A percentile compares a stretch with the other conserved stretches of the same genome.
Evolutionary conservation across 805 yeast genomes (phyloP).

Genomic region (Wickerhamomyces hampshirensis): DNA sequence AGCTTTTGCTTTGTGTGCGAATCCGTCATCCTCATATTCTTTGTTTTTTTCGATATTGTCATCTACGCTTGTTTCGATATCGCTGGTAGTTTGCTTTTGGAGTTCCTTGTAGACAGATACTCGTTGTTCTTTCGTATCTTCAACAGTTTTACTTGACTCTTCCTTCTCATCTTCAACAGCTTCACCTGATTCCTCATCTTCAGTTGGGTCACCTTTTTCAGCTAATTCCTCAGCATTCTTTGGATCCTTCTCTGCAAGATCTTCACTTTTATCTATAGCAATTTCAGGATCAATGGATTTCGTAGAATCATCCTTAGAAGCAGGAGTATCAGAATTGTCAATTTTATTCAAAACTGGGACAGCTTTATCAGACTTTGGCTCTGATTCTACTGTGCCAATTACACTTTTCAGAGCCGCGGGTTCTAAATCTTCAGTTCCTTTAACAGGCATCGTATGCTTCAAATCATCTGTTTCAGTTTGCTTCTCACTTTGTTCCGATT

Average conservation of each 20-base stretch:
- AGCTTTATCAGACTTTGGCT: conserved; percentile 1
- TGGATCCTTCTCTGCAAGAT: background rate
- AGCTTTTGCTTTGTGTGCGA: background rate
- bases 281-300: too few relatives aligned
- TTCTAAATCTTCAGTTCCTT: background rate
- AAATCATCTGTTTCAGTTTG: background rate
- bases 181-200: background rate
- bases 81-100: background rate
- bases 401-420: background rate
- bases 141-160: background rate
- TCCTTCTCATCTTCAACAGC: background rate
- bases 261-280: background rate
- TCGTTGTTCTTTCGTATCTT: background rate
- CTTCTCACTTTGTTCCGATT: background rate
- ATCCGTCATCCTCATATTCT: background rate
- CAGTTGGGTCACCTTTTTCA: background rate
- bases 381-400: background rate
- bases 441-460: background rate
- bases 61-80: background rate
- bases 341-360: too few relatives aligned
- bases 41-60: background rate
- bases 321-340: too few relatives aligned
- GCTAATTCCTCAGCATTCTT: conserved; percentile 1
- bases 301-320: too few relatives aligned
- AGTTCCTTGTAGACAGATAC: background rate